phyloP scores from a whole-genome alignment of 2,329 filamentous ascomycete genomes.

The Exophiala oligosperma region DNA sequence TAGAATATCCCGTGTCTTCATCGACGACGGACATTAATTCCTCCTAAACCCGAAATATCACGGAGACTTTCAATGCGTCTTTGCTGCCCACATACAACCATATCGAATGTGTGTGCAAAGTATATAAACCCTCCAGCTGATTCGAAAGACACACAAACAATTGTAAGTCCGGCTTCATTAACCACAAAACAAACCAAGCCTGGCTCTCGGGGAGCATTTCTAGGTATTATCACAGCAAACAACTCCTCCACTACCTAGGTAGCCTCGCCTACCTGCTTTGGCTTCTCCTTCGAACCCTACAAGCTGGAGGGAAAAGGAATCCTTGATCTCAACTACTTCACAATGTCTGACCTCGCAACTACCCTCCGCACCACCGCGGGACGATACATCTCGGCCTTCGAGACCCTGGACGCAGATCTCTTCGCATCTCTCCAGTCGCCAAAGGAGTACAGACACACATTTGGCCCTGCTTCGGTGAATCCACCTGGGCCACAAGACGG shows the following conservation, averaged over 20 bases:
- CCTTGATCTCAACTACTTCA: no score
- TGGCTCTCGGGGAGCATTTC: no score
- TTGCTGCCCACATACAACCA: not conserved
- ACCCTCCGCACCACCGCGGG: not conserved
- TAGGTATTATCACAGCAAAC: no score
- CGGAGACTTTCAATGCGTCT: not conserved
- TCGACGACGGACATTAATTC: not conserved
- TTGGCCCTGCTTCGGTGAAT: constrained; percentile 10
- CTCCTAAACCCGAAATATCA: not conserved
- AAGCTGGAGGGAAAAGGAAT: no score
- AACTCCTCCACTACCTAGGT: not conserved
- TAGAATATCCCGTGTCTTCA: not conserved
- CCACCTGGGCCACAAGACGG: constrained; percentile 7
- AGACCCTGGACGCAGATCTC: not conserved
- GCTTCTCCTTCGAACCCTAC: no score
- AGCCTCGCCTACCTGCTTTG: not conserved
- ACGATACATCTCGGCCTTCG: not conserved
- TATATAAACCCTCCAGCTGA: not conserved
- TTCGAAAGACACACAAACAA: not conserved
- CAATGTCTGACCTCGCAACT: not conserved
- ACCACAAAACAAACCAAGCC: no score
- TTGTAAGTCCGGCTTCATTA: no score
- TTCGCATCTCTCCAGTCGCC: not conserved
- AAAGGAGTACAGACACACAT: not conserved
- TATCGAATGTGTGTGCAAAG: not conserved